Conservation (phyloP, 2,329 filamentous ascomycete species). For the Fusarium solani-melongenae region DNA sequence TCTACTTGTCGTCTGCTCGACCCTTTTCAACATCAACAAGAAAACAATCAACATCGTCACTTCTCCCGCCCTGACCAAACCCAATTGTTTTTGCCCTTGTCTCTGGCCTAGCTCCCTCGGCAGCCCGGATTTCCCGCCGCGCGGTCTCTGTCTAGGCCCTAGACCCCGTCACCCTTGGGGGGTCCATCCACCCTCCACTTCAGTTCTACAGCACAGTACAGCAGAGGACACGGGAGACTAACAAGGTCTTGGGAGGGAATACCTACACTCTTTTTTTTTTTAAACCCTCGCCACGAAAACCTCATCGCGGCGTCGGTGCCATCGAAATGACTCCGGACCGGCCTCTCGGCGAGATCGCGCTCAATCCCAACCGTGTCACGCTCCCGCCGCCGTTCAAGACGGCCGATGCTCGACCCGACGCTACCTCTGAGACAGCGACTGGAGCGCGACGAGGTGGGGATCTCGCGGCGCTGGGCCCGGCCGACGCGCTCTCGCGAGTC, state of each 20-base stretch:
- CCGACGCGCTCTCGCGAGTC: constrained; percentile 41
- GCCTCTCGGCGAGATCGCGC: constrained; percentile 35
- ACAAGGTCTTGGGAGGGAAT: background rate
- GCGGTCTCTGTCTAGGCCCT: constrained; percentile 34
- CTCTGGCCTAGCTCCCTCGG: constrained; percentile 30
- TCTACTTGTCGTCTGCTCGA: background rate
- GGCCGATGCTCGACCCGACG: constrained; percentile 19
- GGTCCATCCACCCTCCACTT: constrained; percentile 23
- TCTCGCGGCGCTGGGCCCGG: constrained; percentile 38
- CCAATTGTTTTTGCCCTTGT: constrained; percentile 27
- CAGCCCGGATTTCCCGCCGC: constrained; percentile 36
- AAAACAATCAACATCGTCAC: constrained; percentile 30
- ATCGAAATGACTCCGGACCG: constrained; percentile 36
- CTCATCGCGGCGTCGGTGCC: constrained; percentile 9
- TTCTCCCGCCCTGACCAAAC: constrained; percentile 9
- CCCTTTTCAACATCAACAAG: constrained; percentile 3
- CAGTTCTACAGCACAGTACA: constrained; percentile 3
- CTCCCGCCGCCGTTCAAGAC: constrained; percentile 29
- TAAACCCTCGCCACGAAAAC: constrained; percentile 6
- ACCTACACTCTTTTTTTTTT: background rate
- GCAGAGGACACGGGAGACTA: background rate
- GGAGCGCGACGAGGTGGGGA: constrained; percentile 42
- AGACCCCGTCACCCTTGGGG: constrained; percentile 24
- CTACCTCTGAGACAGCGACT: constrained; percentile 25
- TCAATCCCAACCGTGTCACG: constrained; percentile 33